phyloP scores from a whole-genome alignment of 805 yeast species.

The Debaryomyces hansenii region DNA sequence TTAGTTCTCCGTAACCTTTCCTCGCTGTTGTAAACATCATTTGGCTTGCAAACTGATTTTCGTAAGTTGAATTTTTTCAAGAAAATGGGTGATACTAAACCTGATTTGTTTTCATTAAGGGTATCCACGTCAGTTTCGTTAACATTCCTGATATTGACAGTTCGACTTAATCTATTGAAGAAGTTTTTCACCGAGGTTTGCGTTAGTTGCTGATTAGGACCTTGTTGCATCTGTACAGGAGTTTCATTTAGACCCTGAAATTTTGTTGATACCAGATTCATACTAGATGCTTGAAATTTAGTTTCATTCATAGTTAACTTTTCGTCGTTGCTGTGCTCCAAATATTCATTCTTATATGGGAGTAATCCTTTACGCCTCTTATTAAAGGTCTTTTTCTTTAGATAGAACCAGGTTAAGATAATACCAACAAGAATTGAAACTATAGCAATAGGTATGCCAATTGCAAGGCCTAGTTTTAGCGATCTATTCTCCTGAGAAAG shows the following conservation, averaged over 20 bases:
- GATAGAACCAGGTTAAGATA: slow-evolving; percentile 19
- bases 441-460: slow-evolving; percentile 32
- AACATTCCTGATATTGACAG: slow-evolving; percentile 19
- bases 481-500: slow-evolving; percentile 6
- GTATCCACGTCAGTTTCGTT: background rate
- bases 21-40: background rate
- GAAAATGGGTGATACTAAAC: slow-evolving; percentile 28
- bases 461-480: slow-evolving; percentile 28
- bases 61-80: slow-evolving; percentile 33
- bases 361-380: slow-evolving; percentile 10
- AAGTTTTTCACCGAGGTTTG: slow-evolving; percentile 15
- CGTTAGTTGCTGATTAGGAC: slow-evolving; percentile 6
- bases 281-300: background rate
- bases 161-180: slow-evolving; percentile 23
- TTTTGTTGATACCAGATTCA: background rate
- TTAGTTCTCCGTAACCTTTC: background rate
- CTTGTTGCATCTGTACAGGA: background rate
- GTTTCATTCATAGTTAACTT: background rate
- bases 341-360: slow-evolving; percentile 7
- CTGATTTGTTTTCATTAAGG: background rate
- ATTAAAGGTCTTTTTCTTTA: slow-evolving; percentile 14
- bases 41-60: slow-evolving; percentile 9
- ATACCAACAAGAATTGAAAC: slow-evolving; percentile 21
- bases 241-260: background rate
- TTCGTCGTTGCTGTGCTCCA: slow-evolving; percentile 1